Conservation (phyloP, 345 rosid species). For the Salix udensis region DNA sequence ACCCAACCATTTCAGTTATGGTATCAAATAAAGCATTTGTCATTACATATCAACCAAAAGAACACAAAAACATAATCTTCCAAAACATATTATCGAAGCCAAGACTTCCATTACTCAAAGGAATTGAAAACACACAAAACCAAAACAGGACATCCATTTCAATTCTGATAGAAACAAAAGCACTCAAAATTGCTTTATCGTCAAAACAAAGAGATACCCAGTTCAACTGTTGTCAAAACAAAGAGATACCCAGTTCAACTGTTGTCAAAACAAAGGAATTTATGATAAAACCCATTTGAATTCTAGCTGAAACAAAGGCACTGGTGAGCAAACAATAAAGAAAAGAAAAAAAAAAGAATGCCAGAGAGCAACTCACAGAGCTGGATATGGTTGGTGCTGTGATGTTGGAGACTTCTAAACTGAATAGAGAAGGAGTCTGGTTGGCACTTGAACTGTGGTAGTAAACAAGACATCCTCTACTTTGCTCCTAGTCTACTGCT, state of each 20-base stretch:
- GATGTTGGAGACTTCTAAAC: slow-evolving; percentile 45
- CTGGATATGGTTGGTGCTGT: slow-evolving; percentile 10
- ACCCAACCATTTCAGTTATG: not conserved
- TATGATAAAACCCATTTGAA: not conserved
- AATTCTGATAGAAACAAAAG: slow-evolving; percentile 12
- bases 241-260: slow-evolving; percentile 2
- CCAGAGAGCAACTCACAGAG: slow-evolving; percentile 21
- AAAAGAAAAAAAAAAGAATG: not conserved
- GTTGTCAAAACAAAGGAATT: not conserved
- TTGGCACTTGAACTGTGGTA: slow-evolving; percentile 90
- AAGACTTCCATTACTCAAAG: not conserved
- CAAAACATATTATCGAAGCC: not conserved
- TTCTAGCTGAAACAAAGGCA: not conserved
- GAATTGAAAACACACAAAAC: not conserved
- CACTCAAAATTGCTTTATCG: not conserved
- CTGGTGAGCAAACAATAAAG: not conserved
- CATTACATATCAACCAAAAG: not conserved
- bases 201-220: slow-evolving; percentile 5
- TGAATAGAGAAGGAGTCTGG: slow-evolving; percentile 68
- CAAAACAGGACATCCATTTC: not conserved
- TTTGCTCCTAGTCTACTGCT: not conserved
- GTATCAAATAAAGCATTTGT: not conserved
- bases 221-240: not conserved
- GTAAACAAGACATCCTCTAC: slow-evolving; percentile 67
- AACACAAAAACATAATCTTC: not conserved